A percentile compares a stretch with the other conserved stretches of the same genome.
These are phyloP conservation scores for Candida sp. DNA, from an alignment of 1,139 yeast species.

Conservation along the genomic window DNA sequence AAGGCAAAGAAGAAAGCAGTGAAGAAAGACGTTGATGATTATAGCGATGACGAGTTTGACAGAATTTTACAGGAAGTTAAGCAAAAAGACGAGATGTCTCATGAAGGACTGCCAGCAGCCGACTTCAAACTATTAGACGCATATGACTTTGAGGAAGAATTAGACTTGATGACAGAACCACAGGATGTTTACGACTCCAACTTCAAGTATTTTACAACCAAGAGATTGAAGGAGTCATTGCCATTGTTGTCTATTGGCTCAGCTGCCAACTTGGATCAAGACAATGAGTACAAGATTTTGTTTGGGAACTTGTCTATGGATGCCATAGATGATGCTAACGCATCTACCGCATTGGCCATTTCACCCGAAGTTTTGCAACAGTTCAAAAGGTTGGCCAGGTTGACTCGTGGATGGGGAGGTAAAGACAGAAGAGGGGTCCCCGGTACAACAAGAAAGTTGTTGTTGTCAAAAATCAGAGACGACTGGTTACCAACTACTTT, in stretches of 20 bases:
- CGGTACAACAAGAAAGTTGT: conserved; percentile 69
- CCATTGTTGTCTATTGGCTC: conserved; percentile 48
- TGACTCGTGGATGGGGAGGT: conserved; percentile 86
- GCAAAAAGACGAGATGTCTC: conserved; percentile 27
- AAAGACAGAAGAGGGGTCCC: conserved; percentile 75
- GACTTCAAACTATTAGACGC: conserved; percentile 32
- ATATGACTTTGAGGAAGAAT: conserved; percentile 35
- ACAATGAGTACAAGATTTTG: conserved; percentile 71
- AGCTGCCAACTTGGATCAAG: conserved; percentile 72
- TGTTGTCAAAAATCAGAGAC: conserved; percentile 74
- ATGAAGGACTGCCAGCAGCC: conserved; percentile 12
- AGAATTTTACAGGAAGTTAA: conserved; percentile 37
- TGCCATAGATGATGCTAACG: conserved; percentile 75
- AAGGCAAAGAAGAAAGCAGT: conserved; percentile 18
- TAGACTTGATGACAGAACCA: conserved; percentile 37
- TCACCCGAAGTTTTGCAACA: conserved; percentile 72
- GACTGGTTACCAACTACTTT: conserved; percentile 80
- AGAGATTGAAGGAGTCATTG: conserved; percentile 39
- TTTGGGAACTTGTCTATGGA: conserved; percentile 78
- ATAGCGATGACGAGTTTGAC: conserved; percentile 49
- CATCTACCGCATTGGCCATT: conserved; percentile 59
- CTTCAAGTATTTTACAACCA: conserved; percentile 49
- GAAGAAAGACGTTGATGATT: conserved; percentile 20
- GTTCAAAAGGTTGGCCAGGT: conserved; percentile 61
- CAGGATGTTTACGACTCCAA: conserved; percentile 46